Base-by-base conservation (phyloP, 2,329 filamentous ascomycete species). In the Salinomyces thailandicus region DNA sequence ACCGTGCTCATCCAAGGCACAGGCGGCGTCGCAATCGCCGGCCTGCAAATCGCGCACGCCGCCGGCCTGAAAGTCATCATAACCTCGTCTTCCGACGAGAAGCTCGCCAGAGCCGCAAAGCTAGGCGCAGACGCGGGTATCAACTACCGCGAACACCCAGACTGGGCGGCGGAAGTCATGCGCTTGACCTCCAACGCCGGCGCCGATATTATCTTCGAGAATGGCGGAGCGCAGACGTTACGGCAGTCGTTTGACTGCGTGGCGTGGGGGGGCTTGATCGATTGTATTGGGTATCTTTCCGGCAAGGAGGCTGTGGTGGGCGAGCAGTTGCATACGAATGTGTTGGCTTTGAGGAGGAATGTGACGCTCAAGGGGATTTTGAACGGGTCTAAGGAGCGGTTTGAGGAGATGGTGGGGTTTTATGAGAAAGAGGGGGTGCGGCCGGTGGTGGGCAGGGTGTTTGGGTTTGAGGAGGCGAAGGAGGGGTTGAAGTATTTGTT, bases 141-240 rank as follows among this genome's bases (percentile, higher is more conserved):
- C 53, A 80, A 81, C 57, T 82, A 81, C 55, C 71, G 67, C 38
- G 64, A 55, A 0, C 65, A 64, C 6, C 58, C 69, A 0, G 66
- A 73, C 33, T 82, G 78, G 78, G 73, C 77, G n/a, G 57, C 63
- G 2, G 66, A 67, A 18, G 76, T 75, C 12, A 66, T 71, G 41
- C 60, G 61, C 7, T 53, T 68, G 7, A 69, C 67, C 0, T 39
- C 53, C 3, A 50, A 53, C 33, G 34, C 18, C 3, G 64, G 64
- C 34, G 63, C 58, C 3, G 67, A 72, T 45, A 64, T 70, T 35
- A 66, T 71, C 35, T 61, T 73, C 37, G 68, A 73, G 48, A 62
- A 63, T 14, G 66, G 68, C n/a, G 67, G 68, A 15, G 67, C 68
- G 3, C 54, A 63, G 32, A 72, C 69, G 1, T 50, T 72, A 12